Conservation (phyloP, 2,329 filamentous ascomycete species). For the Trichoderma pleuroti region DNA sequence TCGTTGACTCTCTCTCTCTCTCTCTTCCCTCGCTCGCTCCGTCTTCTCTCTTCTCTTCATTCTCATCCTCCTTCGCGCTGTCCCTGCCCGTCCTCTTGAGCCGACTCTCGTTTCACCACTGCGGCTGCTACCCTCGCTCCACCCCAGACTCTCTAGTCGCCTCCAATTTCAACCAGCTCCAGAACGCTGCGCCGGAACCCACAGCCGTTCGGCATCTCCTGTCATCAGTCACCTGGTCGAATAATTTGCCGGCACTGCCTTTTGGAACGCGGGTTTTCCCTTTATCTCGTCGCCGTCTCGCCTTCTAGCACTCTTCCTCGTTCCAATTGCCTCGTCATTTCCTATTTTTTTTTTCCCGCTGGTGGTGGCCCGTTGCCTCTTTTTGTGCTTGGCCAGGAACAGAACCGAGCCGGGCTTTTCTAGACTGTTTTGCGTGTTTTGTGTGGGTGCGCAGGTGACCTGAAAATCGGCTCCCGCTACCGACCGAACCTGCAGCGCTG, state of each 20-base stretch:
- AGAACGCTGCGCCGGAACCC: conserved; percentile 12
- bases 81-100: background rate
- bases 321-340: background rate
- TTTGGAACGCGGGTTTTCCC: background rate
- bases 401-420: background rate
- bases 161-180: conserved; percentile 11
- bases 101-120: conserved; percentile 19
- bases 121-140: conserved; percentile 16
- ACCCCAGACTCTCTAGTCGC: conserved; percentile 11
- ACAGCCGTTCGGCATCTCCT: conserved; percentile 17
- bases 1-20: background rate
- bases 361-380: background rate
- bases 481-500: conserved; percentile 17
- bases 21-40: background rate
- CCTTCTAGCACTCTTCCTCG: background rate
- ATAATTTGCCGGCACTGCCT: conserved; percentile 10
- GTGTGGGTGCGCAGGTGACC: conserved; percentile 20
- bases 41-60: background rate
- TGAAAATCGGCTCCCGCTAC: conserved; percentile 17
- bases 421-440: conserved; percentile 10
- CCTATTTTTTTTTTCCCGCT: background rate
- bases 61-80: background rate
- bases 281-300: background rate
- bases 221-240: conserved; percentile 10
- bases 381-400: conserved; percentile 13